Evolutionary conservation across 768 basidiomycete species (phyloP), one percentile per base, ranked within the genome.

Genomic region (Rhizopogon rudus): DNA sequence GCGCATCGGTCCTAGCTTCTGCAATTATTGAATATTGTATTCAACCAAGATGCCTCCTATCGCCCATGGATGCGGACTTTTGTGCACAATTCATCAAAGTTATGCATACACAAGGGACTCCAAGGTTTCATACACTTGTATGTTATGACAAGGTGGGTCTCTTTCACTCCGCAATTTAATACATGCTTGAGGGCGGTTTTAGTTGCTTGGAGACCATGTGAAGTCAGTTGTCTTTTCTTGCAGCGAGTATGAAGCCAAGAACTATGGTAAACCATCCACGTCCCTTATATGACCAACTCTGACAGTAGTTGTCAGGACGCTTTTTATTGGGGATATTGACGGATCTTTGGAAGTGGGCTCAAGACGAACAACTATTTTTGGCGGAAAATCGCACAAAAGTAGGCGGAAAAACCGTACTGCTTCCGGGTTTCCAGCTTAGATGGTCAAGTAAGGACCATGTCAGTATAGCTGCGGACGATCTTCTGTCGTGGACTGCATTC

Each of bases 21-120:
- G 77, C 83, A 4, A 75, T 93, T 54, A 87, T 93, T 58, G 91
- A 97, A 65, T 84, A 96, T 64, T 98, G 97, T 67, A 84, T 99
- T 57, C 87, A 91, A 64, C 96, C 97, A 10, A 84, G 97, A 29
- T 89, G 88, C 60, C 75, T 98, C 40, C 74, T 98, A n/a, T 96
- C 96, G 0, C 94, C 94, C 0, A 91, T 94, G 83, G 97, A 99
- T 69, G 96, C 97, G 25, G 88, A 96, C 54, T 99, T 86, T 61
- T 93, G 93, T 54, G 88, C 92, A 2, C 89, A 92, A 60, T 87
- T 98, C 64, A 88, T 98, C 68, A 88, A 88, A 65, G 78, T 87
- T 13, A 76, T 98, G 57, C 97, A 99, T 61, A 79, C 81, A 13
- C 82, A 87, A 66, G 94, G 92, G n/a, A 95, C 95, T 0, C 83